phyloP scores from a whole-genome alignment of 73 alveolate genomes.

The Paramecium primaurelia region DNA sequence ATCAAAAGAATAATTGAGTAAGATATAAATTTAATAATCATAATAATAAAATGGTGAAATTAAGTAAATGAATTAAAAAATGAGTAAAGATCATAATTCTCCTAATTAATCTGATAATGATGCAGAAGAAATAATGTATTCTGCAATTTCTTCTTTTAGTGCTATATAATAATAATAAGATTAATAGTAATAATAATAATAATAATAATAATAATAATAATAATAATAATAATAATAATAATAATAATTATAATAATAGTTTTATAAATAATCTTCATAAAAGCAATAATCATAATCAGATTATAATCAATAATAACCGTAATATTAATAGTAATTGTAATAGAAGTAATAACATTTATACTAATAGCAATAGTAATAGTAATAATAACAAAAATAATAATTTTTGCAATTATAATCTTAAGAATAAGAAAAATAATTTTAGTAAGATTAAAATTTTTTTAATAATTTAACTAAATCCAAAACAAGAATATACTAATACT shows the following conservation, averaged over 20 bases:
- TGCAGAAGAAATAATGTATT: neutral
- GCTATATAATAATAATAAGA: neutral
- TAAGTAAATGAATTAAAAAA: neutral
- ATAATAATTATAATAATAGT: neutral
- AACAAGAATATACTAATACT: neutral
- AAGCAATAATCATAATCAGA: neutral
- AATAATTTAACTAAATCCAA: neutral
- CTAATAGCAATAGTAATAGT: neutral
- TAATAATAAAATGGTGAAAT: neutral
- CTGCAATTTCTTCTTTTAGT: neutral
- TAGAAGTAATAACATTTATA: neutral
- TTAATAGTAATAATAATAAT: neutral
- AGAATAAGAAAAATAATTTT: neutral
- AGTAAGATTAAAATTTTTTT: neutral
- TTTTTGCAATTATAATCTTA: neutral
- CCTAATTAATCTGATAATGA: neutral
- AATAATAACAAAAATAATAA: too few species aligned
- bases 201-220: neutral
- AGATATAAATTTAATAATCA: too few species aligned
- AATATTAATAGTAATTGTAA: neutral
- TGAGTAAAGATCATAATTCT: too few species aligned
- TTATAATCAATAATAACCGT: neutral
- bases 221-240: neutral
- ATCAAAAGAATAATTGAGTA: too few species aligned
- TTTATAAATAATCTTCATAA: neutral